These are phyloP conservation scores for Candida xyloterini DNA, from an alignment of 805 yeast genomes.

Conservation along the genomic window DNA sequence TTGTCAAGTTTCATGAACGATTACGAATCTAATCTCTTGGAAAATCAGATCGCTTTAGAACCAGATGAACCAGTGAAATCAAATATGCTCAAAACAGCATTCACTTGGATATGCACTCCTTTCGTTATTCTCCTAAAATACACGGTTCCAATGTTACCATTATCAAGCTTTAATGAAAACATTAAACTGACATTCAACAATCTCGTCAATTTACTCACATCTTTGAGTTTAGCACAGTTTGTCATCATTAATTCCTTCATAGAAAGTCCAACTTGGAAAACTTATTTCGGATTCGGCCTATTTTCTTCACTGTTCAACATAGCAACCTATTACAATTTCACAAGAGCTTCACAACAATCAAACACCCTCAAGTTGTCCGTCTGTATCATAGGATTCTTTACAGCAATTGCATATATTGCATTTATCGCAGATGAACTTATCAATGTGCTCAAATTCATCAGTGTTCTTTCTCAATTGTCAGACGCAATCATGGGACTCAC, in stretches of 20 bases:
- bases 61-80: neutral
- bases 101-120: constrained; percentile 20
- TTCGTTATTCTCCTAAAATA: constrained; percentile 18
- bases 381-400: constrained; percentile 58
- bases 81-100: constrained; percentile 5
- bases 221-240: constrained; percentile 22
- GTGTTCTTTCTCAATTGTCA: constrained; percentile 56
- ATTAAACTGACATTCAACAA: constrained; percentile 20
- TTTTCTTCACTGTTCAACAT: constrained; percentile 1
- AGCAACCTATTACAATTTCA: constrained; percentile 20
- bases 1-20: constrained; percentile 16
- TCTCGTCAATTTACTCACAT: constrained; percentile 18
- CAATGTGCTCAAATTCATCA: constrained; percentile 55
- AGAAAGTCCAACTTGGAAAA: constrained; percentile 14
- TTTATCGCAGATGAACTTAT: constrained; percentile 70
- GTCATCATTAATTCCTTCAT: constrained; percentile 23
- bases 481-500: constrained; percentile 86
- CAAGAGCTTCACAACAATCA: constrained; percentile 19
- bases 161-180: constrained; percentile 20
- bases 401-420: constrained; percentile 68
- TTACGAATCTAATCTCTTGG: constrained; percentile 22
- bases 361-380: constrained; percentile 22
- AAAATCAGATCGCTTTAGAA: constrained; percentile 8
- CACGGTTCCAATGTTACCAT: constrained; percentile 26
- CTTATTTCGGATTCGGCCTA: constrained; percentile 11